Base-by-base conservation (phyloP, 1,284 basidiomycete genomes). In the Anthracocystis walkeri region DNA sequence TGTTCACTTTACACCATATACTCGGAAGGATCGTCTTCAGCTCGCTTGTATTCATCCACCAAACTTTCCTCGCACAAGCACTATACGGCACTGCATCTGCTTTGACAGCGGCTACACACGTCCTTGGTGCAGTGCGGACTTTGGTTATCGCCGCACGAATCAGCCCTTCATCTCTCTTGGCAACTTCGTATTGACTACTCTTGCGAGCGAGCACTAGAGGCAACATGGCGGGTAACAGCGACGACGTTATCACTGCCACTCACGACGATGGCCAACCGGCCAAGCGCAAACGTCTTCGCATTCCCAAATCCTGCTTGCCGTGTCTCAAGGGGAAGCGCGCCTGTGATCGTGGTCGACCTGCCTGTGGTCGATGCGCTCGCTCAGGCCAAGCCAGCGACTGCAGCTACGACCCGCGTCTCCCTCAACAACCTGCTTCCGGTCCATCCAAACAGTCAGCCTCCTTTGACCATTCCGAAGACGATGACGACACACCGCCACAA, bases 301-400 rank as follows among this genome's bases (percentile, higher is more conserved):
- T 76, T 40, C 74, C 74, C 35, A 76, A 76, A 38, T 72, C 69
- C 2, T 76, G 74, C 62, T 64, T 76, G 14, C 74, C 74, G 0
- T 76, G 74, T 25, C 46, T 72, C 12, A 67, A 62, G 49, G 74
- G 67, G n/a, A 76, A 76, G 45, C 60, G 74, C 12, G 67, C 67
- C 14, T 76, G 74, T 56, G 74, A 76, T 54, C 68, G 74, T 14
- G 65, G 55, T 18, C 58, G 67, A 23, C 74, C 74, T 18, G 65
- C 64, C 4, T 76, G 74, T 40, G 68, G 67, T 5, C 49, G 74
- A 25, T 76, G 74, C 20, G 58, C 56, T 20, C 52, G 63, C 10
- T 60, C 71, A 5, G 65, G 62, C 27, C 65, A 60, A 40, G n/a
- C 25, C 25, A 46, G 5, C 44, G 62, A 72, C 7, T 76, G 74